Evolutionary conservation across 2,329 filamentous ascomycete genomes (phyloP), one percentile per base, ranked within the genome.

Genomic region (Orbilia ellipsospora): DNA sequence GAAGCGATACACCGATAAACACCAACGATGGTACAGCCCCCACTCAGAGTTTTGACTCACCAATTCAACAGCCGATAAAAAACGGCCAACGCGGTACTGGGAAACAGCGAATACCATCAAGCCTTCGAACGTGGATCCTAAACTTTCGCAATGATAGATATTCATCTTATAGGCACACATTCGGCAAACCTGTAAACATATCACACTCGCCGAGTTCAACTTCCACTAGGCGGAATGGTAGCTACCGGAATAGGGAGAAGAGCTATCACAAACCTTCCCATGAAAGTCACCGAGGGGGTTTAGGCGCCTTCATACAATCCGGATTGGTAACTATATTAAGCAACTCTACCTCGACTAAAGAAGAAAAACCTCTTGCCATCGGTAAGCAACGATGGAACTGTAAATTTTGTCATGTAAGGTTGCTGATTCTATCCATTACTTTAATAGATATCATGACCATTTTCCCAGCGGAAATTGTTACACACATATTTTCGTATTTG

Each of bases 401-500:
- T 18, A 15, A 48, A 2, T n/a, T 48, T 18, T 6, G 44, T 13
- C 2, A 2, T n/a, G 7, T 6, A 10, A 48, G 1, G 44, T 3
- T 5, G 44, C 36, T 16, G 10, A 5, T n/a, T 4, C 4, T 36
- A 23, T 31, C 20, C 4, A 15, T 26, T 45, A 1, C 12, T 15
- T 62, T 54, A 4, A 12, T 20, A 83, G 87, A 90, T 79, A 87
- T 87, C 18, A 83, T 87, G 40, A 81, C 82, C 45, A 81, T 83
- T 7, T 83, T 91, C 2, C 89, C 89, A 1, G 82, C 85, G 10
- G 89, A 90, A 81, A 83, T 90, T 48, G 83, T 86, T 73, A 85
- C 87, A 26, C 84, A 87, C 50, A 84, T 90, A 60, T 84, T 91
- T 66, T 86, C 87, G 0, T 87, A 86, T 79, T 84, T 90, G 48